These are phyloP conservation scores for Chrysoporthe puriensis DNA, from an alignment of 2,329 filamentous ascomycete species.

Conservation along the genomic window DNA sequence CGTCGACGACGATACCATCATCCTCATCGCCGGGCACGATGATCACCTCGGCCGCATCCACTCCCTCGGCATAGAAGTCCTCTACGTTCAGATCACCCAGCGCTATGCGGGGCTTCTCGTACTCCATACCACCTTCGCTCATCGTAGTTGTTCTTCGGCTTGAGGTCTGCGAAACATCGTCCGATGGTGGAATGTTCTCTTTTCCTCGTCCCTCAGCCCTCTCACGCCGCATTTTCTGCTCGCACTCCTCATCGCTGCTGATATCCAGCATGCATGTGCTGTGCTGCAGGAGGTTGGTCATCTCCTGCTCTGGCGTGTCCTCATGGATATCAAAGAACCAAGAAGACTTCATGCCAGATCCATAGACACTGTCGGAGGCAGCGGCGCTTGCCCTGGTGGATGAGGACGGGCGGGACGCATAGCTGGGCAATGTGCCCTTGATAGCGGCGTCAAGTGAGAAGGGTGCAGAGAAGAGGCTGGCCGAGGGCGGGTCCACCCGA, in stretches of 20 bases:
- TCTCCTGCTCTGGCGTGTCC: conserved; percentile 86
- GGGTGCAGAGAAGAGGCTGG: conserved; percentile 59
- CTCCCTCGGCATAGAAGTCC: conserved; percentile 70
- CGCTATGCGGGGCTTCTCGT: conserved; percentile 67
- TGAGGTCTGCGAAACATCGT: conserved; percentile 65
- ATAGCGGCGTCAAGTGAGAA: conserved; percentile 87
- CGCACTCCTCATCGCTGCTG: conserved; percentile 80
- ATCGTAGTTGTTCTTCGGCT: conserved; percentile 39
- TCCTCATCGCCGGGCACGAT: conserved; percentile 66
- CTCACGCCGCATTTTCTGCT: conserved; percentile 55
- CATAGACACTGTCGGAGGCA: conserved; percentile 35
- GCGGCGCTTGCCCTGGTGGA: conserved; percentile 34
- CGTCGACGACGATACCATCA: conserved; percentile 38
- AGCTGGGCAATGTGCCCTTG: conserved; percentile 71
- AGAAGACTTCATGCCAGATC: conserved; percentile 58
- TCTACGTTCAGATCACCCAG: conserved; percentile 68
- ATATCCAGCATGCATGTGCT: conserved; percentile 86
- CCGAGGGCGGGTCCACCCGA: conserved; percentile 74
- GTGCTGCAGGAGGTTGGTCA: conserved; percentile 92
- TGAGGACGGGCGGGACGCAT: conserved; percentile 49
- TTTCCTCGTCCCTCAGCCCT: conserved; percentile 72
- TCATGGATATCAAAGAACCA: conserved; percentile 97
- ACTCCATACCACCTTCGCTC: conserved; percentile 49
- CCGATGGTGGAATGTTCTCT: conserved; percentile 84
- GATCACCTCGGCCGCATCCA: conserved; percentile 64